Conservation (phyloP, 345 rosid genomes). For the Acer yangbiense region DNA sequence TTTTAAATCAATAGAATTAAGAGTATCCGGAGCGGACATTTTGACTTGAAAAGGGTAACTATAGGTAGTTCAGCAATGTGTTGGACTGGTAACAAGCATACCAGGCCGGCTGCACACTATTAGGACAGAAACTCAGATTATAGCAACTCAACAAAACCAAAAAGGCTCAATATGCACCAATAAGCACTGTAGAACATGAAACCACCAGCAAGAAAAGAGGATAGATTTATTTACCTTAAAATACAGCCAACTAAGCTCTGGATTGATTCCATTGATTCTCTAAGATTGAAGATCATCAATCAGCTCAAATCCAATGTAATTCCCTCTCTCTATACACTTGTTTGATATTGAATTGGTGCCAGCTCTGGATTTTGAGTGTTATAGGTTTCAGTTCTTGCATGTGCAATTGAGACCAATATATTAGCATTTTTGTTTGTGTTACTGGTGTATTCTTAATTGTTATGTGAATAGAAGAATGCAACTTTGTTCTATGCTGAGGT, state of each 20-base stretch:
- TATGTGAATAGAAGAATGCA: no score
- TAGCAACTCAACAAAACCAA: no score
- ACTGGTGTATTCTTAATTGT: no score
- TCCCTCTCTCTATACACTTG: background rate
- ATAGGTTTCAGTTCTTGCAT: background rate
- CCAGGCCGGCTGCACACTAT: background rate
- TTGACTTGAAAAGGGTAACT: no score
- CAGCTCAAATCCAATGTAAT: conserved; percentile 91
- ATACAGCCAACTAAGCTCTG: no score
- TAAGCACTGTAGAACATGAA: background rate
- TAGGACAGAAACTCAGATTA: background rate
- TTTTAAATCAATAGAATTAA: no score
- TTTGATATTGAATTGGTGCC: background rate
- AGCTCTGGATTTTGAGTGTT: background rate
- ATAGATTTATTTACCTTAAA: no score
- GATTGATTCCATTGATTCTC: no score
- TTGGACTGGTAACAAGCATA: background rate
- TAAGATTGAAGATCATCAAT: conserved; percentile 71
- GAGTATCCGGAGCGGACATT: no score
- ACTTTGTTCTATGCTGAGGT: no score
- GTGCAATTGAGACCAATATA: background rate
- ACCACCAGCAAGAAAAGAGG: no score
- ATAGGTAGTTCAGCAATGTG: background rate
- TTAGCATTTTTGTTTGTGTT: background rate
- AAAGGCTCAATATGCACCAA: background rate